Base-by-base conservation (phyloP, 768 basidiomycete genomes). In the Mycena pura region DNA sequence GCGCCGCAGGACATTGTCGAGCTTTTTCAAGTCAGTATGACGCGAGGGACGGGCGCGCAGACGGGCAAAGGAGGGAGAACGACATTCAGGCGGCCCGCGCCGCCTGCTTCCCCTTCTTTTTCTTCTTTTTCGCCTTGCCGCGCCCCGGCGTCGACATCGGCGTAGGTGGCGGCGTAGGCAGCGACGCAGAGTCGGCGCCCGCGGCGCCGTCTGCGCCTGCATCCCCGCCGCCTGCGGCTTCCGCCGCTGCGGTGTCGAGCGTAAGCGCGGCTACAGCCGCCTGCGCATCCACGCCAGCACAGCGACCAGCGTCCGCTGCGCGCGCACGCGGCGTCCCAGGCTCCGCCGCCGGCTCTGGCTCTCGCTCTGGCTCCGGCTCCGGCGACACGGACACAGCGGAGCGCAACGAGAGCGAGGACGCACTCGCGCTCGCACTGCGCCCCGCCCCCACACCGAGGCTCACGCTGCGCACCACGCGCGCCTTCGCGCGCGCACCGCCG, bases 381-480 rank as follows among this genome's bases (percentile, higher is more conserved):
- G 28, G 21, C 3, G 58, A 46, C 28, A 15, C 27, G 11, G 57
- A 36, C 21, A 48, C 49, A 5, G 28, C 36, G 22, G 59, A 54
- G 46, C 59, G 59, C 39, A 40, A 29, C 2, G 51, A 47, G 3
- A 29, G 29, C 29, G 21, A 22, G 10, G 57, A 59, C 34, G 49
- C 43, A 15, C 48, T 51, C 49, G 11, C 11, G 32, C 57, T 38
- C 48, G 48, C 56, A 28, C 55, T n/a, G 45, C 47, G 29, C 29
- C 50, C 21, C 38, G 54, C 11, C 0, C 59, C 59, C n/a, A 60
- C 45, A n/a, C n/a, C n/a, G n/a, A n/a, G n/a, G 44, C 59, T 60
- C 51, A 60, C 59, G 52, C 59, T 60, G 31, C 59, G 28, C 29
- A 60, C 59, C 38, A 60, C 59, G 4, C 59, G 59, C 52, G 59